phyloP scores from a whole-genome alignment of 1,284 basidiomycete species.

The Apiotrichum sp. region DNA sequence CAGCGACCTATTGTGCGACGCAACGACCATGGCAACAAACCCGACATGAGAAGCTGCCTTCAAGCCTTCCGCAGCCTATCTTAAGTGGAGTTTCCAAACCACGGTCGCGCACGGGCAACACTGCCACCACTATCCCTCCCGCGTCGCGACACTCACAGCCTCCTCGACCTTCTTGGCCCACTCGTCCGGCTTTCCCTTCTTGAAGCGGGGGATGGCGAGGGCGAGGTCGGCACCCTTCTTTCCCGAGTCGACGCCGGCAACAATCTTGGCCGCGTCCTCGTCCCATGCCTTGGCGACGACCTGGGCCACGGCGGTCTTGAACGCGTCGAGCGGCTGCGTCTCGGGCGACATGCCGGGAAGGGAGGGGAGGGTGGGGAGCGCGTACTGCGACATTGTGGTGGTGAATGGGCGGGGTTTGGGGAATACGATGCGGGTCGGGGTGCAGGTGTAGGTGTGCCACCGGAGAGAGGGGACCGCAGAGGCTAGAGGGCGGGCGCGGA shows the following conservation, averaged over 20 bases:
- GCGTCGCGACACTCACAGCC: constrained; percentile 53
- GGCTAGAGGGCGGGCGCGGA: background rate
- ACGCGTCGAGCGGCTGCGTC: constrained; percentile 70
- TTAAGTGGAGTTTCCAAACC: too few relatives aligned
- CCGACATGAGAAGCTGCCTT: too few relatives aligned
- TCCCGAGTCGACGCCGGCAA: constrained; percentile 73
- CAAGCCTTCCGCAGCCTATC: too few relatives aligned
- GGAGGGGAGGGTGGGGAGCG: constrained; percentile 49
- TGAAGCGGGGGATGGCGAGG: constrained; percentile 84
- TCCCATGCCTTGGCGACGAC: constrained; percentile 64
- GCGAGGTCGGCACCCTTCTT: constrained; percentile 92
- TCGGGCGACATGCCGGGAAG: constrained; percentile 66
- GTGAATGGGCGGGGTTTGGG: background rate
- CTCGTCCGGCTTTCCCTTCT: constrained; percentile 74
- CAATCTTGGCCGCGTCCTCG: constrained; percentile 67
- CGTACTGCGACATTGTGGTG: constrained; percentile 15
- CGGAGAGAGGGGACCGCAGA: background rate
- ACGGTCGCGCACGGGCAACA: too few relatives aligned
- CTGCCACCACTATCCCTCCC: background rate
- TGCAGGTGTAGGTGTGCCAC: background rate
- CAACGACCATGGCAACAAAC: too few relatives aligned
- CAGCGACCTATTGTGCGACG: too few relatives aligned
- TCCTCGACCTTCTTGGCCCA: constrained; percentile 67
- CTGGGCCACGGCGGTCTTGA: constrained; percentile 76
- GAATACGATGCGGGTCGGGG: background rate